phyloP scores from a whole-genome alignment of 495 filamentous ascomycete species.

The Talaromyces trachyspermus region DNA sequence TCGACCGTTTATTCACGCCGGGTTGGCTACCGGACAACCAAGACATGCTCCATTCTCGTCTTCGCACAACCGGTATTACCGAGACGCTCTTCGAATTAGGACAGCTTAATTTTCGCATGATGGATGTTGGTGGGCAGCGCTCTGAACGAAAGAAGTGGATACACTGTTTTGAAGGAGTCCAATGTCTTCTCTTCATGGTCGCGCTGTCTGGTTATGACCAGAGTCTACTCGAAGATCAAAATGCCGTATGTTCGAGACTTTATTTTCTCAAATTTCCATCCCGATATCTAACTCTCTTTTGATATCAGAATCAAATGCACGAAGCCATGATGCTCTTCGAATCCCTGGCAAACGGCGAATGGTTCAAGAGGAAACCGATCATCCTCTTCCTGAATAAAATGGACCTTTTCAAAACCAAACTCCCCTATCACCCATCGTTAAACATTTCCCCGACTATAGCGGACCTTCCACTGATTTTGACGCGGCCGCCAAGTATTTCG shows the following conservation, averaged over 20 bases:
- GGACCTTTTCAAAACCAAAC: slow-evolving; percentile 91
- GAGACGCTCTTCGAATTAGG: slow-evolving; percentile 95
- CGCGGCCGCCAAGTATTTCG: slow-evolving; percentile 73
- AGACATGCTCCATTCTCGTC: slow-evolving; percentile 84
- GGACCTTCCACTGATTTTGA: slow-evolving; percentile 48
- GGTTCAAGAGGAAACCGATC: slow-evolving; percentile 93
- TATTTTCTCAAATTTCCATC: no score
- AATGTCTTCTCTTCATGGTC: slow-evolving; percentile 86
- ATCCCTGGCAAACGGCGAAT: slow-evolving; percentile 92
- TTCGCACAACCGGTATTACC: slow-evolving; percentile 94
- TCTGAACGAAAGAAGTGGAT: slow-evolving; percentile 99
- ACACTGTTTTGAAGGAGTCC: slow-evolving; percentile 97
- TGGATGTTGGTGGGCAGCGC: slow-evolving; percentile 94
- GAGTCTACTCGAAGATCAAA: slow-evolving; percentile 93
- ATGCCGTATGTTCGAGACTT: slow-evolving; percentile 74
- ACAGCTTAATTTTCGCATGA: slow-evolving; percentile 95
- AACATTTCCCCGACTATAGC: slow-evolving; percentile 90
- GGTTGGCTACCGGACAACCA: slow-evolving; percentile 94
- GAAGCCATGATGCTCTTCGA: slow-evolving; percentile 98
- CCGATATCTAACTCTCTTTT: no score
- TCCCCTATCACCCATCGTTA: slow-evolving; percentile 71
- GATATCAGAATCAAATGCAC: slow-evolving; percentile 95
- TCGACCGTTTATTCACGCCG: slow-evolving; percentile 80
- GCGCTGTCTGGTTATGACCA: slow-evolving; percentile 97
- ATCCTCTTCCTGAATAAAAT: slow-evolving; percentile 99